A percentile compares a stretch with the other conserved stretches of the same genome.
These are phyloP conservation scores for Chaetomium tenue DNA, from an alignment of 495 filamentous ascomycete species.

Conservation along the genomic window DNA sequence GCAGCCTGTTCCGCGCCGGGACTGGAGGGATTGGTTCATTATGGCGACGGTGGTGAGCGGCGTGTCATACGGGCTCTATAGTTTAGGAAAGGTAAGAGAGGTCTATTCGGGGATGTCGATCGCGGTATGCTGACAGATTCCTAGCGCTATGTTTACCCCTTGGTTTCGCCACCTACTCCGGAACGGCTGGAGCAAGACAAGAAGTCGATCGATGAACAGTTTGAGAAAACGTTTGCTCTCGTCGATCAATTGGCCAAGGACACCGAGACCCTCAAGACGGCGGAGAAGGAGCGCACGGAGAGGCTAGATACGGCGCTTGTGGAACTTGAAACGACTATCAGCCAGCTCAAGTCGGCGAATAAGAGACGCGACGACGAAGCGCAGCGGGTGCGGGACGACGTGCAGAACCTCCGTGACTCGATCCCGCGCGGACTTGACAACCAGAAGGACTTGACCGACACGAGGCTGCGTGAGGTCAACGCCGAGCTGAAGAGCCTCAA, in stretches of 20 bases:
- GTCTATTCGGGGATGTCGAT: neutral
- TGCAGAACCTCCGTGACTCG: constrained; percentile 73
- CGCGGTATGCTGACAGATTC: constrained; percentile 24
- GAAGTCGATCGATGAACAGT: constrained; percentile 82
- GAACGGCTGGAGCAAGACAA: constrained; percentile 93
- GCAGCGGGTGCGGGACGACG: constrained; percentile 79
- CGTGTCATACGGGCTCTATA: constrained; percentile 82
- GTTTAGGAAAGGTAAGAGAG: constrained; percentile 71
- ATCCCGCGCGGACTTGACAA: constrained; percentile 86
- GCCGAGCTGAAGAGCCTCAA: constrained; percentile 91
- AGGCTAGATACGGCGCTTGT: constrained; percentile 77
- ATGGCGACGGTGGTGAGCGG: constrained; percentile 90
- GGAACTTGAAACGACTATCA: constrained; percentile 80
- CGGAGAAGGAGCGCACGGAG: constrained; percentile 80
- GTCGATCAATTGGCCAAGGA: constrained; percentile 90
- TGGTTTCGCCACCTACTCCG: constrained; percentile 90
- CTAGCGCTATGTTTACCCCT: constrained; percentile 82
- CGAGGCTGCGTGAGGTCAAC: constrained; percentile 76
- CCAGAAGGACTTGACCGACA: constrained; percentile 81
- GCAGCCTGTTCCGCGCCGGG: constrained; percentile 67
- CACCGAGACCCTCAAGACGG: constrained; percentile 78
- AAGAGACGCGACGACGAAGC: constrained; percentile 80
- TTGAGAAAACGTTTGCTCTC: constrained; percentile 83
- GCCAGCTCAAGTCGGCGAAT: constrained; percentile 73
- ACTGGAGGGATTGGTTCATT: constrained; percentile 99